Percentiles rank a stretch among this genome's conserved stretches.
These are phyloP conservation scores for Apiotrichum siamense DNA, from an alignment of 1,284 basidiomycete species.

Conservation along the genomic window DNA sequence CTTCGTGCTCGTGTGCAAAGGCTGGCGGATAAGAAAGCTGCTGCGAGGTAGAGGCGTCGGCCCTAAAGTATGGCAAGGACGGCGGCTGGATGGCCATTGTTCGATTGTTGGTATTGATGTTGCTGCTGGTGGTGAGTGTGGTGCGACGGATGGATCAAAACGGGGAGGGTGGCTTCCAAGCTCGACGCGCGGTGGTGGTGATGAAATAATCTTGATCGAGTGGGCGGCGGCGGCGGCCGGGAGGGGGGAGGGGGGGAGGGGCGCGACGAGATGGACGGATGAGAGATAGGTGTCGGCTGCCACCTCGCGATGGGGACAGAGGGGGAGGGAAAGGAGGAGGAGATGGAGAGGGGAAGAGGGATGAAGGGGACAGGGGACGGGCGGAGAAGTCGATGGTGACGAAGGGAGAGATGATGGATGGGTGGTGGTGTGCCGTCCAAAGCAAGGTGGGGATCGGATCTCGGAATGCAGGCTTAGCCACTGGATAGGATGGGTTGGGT, in stretches of 20 bases:
- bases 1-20: slow-evolving; percentile 18
- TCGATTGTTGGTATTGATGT: no score
- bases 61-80: slow-evolving; percentile 40
- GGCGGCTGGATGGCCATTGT: slow-evolving; percentile 24
- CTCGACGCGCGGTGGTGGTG: no score
- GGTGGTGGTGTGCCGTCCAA: no score
- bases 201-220: no score
- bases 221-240: background rate
- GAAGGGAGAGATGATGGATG: no score
- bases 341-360: background rate
- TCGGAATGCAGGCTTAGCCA: no score
- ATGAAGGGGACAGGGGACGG: background rate
- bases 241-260: background rate
- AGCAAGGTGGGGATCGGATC: no score
- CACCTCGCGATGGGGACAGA: no score
- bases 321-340: background rate
- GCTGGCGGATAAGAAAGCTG: slow-evolving; percentile 34
- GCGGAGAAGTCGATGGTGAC: background rate
- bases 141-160: background rate
- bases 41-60: slow-evolving; percentile 43
- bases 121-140: background rate
- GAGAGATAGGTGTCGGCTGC: background rate
- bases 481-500: no score
- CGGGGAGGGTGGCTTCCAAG: background rate
- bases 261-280: background rate